Evolutionary conservation across 805 yeast species (phyloP).

Genomic region (Ogataea nakhonphanomensis): DNA sequence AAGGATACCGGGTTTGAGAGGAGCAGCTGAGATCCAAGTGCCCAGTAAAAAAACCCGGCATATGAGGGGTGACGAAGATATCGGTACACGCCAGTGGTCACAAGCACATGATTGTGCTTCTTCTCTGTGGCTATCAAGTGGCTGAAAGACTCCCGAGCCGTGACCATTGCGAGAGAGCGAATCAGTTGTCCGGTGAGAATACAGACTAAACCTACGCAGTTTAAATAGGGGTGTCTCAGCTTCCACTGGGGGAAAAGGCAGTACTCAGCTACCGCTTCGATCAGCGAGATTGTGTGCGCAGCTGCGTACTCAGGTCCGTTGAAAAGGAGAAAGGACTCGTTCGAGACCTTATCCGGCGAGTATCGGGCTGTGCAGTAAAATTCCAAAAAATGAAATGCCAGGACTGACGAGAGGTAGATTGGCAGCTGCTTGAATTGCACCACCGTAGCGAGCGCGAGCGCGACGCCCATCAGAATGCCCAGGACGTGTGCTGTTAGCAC

Average conservation of each 20-base stretch:
- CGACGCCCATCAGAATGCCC: slow-evolving; percentile 42
- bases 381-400: slow-evolving; percentile 77
- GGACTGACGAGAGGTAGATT: slow-evolving; percentile 49
- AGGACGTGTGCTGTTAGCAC: slow-evolving; percentile 42
- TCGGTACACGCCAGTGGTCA: slow-evolving; percentile 71
- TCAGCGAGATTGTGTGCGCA: slow-evolving; percentile 55
- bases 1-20: slow-evolving; percentile 64
- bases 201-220: slow-evolving; percentile 47
- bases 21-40: slow-evolving; percentile 75
- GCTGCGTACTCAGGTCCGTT: slow-evolving; percentile 57
- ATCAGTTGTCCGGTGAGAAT: slow-evolving; percentile 58
- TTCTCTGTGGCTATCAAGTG: slow-evolving; percentile 65
- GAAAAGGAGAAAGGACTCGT: slow-evolving; percentile 64
- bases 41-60: slow-evolving; percentile 92
- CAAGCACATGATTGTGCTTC: slow-evolving; percentile 55
- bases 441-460: slow-evolving; percentile 30
- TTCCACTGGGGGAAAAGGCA: slow-evolving; percentile 39
- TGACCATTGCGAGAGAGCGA: slow-evolving; percentile 78
- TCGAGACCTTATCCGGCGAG: slow-evolving; percentile 62
- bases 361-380: slow-evolving; percentile 74
- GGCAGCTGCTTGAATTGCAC: slow-evolving; percentile 30
- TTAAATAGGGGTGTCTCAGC: slow-evolving; percentile 14
- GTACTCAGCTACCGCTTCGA: slow-evolving; percentile 47
- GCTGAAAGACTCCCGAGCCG: slow-evolving; percentile 83
- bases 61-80: slow-evolving; percentile 84